Evolutionary conservation across 768 basidiomycete genomes (phyloP), one percentile per base, ranked within the genome.

Genomic region (Pleurotus giganteus): DNA sequence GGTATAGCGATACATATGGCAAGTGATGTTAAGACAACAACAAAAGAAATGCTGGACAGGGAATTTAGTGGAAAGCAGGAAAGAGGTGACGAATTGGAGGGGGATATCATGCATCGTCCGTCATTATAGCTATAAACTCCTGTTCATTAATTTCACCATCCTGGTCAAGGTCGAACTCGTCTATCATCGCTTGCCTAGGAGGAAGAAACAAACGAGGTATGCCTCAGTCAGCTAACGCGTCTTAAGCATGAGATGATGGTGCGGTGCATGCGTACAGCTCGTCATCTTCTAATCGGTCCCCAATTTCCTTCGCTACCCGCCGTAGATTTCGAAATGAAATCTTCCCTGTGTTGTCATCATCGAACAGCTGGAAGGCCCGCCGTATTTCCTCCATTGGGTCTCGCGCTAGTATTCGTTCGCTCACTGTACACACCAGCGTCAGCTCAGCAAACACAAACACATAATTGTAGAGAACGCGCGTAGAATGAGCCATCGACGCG

Each of bases 81-180:
- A 12, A 41, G 39, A 6, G 31, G 31, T 6, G 6, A 32, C 13
- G 31, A 6, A 41, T 7, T n/a, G n/a, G n/a, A n/a, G n/a, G n/a
- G n/a, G n/a, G n/a, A 19, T 2, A 46, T 69, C 74, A 91, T 67
- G 87, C 78, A 57, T 96, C 94, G 71, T 97, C 94, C 21, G 91
- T 91, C 95, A 98, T 94, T 69, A 98, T 96, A 41, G 91, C 88
- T 63, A 95, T 85, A 74, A 99, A 98, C 70, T 99, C 97, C 65
- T 91, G 86, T 67, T 95, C 89, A 66, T 86, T 94, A 69, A 98
- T 98, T 74, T 96, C 96, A 26, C 95, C 94, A 61, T 99, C 97
- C 68, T 94, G 88, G 74, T 99, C 97, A 23, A 99, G 84, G 71
- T 99, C 97, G 66, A 99, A 99, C 72, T 99, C 97, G 64, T 99